A percentile compares a stretch with the other conserved stretches of the same genome.
phyloP scores from a whole-genome alignment of 2,329 filamentous ascomycete genomes.

The Exophiala sp. region DNA sequence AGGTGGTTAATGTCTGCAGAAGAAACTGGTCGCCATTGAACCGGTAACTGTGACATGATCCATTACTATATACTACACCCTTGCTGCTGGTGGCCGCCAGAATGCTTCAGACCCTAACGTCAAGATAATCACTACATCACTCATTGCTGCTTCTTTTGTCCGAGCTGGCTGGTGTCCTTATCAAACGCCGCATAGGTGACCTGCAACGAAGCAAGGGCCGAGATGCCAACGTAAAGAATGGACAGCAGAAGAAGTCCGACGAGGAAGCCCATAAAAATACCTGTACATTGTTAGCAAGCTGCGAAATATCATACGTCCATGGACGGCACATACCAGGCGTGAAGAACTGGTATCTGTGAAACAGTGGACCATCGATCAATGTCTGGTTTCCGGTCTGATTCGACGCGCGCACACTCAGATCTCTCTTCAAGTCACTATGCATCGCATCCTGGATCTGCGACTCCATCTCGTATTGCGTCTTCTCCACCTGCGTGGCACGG shows the following conservation, averaged over 20 bases:
- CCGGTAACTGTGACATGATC: background rate
- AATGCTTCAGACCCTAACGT: background rate
- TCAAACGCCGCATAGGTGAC: slow-evolving; percentile 94
- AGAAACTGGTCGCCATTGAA: background rate
- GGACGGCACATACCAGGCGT: slow-evolving; percentile 64
- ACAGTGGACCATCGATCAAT: slow-evolving; percentile 51
- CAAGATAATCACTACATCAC: background rate
- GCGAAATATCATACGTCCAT: background rate
- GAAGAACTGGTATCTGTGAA: slow-evolving; percentile 93
- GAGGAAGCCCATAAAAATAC: slow-evolving; percentile 82
- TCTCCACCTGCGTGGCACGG: slow-evolving; percentile 29
- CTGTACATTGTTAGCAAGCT: slow-evolving; percentile 43
- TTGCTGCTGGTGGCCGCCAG: background rate
- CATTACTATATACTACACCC: background rate
- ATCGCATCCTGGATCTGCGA: slow-evolving; percentile 60
- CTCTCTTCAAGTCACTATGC: slow-evolving; percentile 73
- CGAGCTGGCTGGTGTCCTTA: slow-evolving; percentile 82
- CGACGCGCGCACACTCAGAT: slow-evolving; percentile 40
- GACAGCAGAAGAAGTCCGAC: slow-evolving; percentile 67
- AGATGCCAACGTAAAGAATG: slow-evolving; percentile 76
- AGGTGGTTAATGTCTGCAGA: background rate
- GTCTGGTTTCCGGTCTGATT: slow-evolving; percentile 32
- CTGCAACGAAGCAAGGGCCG: slow-evolving; percentile 72
- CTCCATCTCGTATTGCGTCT: slow-evolving; percentile 59
- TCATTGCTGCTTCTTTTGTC: slow-evolving; percentile 28